Conservation (phyloP, 1,284 basidiomycete species). For the Leccinum subrobustum region DNA sequence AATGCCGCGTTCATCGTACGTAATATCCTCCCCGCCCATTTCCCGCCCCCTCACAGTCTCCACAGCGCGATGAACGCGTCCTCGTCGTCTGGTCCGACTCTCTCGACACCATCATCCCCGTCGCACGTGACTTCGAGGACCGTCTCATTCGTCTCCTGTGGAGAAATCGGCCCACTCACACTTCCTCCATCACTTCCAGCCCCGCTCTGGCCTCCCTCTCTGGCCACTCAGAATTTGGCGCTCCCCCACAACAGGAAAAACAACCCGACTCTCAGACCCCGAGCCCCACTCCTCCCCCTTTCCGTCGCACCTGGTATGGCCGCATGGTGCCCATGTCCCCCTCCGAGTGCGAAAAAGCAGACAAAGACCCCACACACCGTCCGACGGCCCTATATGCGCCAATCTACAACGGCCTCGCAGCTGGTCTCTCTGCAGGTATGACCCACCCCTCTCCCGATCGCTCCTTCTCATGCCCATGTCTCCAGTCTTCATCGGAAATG, state of each 20-base stretch:
- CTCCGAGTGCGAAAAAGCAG: slow-evolving; percentile 50
- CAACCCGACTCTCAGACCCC: slow-evolving; percentile 7
- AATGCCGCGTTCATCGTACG: slow-evolving; percentile 80
- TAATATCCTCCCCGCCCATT: slow-evolving; percentile 12
- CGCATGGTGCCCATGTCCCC: slow-evolving; percentile 28
- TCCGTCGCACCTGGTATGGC: slow-evolving; percentile 36
- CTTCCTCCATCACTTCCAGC: slow-evolving; percentile 17
- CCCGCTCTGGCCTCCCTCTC: slow-evolving; percentile 29
- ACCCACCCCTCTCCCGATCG: slow-evolving; percentile 20
- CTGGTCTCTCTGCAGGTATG: slow-evolving; percentile 59
- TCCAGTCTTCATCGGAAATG: slow-evolving; percentile 62
- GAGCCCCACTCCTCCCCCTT: slow-evolving; percentile 17
- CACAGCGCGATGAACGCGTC: slow-evolving; percentile 69
- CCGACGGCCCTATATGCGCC: slow-evolving; percentile 73
- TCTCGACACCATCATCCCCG: slow-evolving; percentile 68
- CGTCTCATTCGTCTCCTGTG: slow-evolving; percentile 79
- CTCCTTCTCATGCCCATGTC: not conserved
- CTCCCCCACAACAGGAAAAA: slow-evolving; percentile 21
- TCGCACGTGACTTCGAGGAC: slow-evolving; percentile 75
- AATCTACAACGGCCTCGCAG: slow-evolving; percentile 73
- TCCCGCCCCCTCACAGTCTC: not conserved
- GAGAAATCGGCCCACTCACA: slow-evolving; percentile 39
- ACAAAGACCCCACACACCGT: slow-evolving; percentile 36
- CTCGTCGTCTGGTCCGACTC: slow-evolving; percentile 79
- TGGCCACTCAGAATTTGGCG: slow-evolving; percentile 25